Base-by-base conservation (phyloP, 2,329 filamentous ascomycete species). In the Colletotrichum sp. region DNA sequence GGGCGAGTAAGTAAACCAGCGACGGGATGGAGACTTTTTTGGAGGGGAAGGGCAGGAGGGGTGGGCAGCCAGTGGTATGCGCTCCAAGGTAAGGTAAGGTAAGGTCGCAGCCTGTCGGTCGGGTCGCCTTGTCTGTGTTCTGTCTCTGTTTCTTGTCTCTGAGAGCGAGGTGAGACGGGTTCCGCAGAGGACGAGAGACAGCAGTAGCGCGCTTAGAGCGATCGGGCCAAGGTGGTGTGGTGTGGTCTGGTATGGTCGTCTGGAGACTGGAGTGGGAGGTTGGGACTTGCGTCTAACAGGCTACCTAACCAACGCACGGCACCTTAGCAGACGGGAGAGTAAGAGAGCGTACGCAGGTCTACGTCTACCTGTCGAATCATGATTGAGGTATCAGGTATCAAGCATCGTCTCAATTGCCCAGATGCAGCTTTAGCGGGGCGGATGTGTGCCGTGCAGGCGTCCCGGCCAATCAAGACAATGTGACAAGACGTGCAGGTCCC, bases 401-500 rank as follows among this genome's bases (percentile, higher is more conserved):
- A 52, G 49, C 22, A 67, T 34, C 64, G 29, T 30, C 39, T 29
- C 64, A 67, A 67, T 22, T 67, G 27, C 44, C 29, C 36, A 59
- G 49, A 64, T 61, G 71, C 71, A 76, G 65, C 44, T 69, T 44
- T 57, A 61, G 65, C 71, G 70, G 74, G 64, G 71, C 70, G 64
- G 65, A 34, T 65, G 64, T 74, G 64, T 74, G 65, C 65, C 70
- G 64, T 74, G 74, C 74, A 69, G 65, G 36, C 52, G 16, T 30
- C 70, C 49, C 59, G 16, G 59, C 74, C 74, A 76, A 76, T 76
- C 22, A 74, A 74, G 59, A 19, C 39, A 63, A 39, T 62, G 72
- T 72, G 72, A 72, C 32, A 59, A 30, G 39, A 69, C 55, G 34
- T 52, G 44, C 44, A 52, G 61, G 63, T 36, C 29, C 16, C 1